Base-by-base conservation (phyloP, 306 rosid genomes). In the Vigna nakashimae region DNA sequence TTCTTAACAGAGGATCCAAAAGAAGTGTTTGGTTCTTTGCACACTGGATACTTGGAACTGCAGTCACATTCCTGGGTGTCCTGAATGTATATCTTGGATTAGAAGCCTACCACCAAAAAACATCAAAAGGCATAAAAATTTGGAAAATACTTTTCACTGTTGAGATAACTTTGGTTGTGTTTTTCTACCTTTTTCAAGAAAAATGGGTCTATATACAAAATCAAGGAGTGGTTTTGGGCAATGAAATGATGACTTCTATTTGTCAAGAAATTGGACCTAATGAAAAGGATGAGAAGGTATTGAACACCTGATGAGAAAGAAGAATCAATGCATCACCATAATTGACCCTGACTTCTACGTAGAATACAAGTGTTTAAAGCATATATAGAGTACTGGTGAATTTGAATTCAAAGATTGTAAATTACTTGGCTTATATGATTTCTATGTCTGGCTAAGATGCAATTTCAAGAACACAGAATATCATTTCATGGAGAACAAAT, bases 141-240 rank as follows among this genome's bases (percentile, higher is more conserved):
- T 92, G 98, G 97, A 81, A 78, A 45, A 81, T 88, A 74, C 80
- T 92, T 82, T 89, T 94, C 87, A 89, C 96, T 15, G 77, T 80
- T 78, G 82, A 94, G 57, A 73, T 94, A n/a, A 69, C 86, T 72
- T 76, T 86, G 55, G 24, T 92, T 64, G 84, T 87, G 48, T 82
- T 94, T 69, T 74, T 88, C 82, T 94, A 94, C 86, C 97, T 94
- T n/a, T 82, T 92, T 56, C 98, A 94, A 90, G 97, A 94, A 82
- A 94, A 90, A 82, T 88, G 94, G 96, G 71, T 55, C 51, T 87
- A 92, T 77, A 92, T 90, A 45, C 84, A 87, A 48, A 89, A 83
- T 18, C 92, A 89, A 87, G 87, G 92, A 75, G 86, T 84, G 55
- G 69, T 34, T 81, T 82, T 90, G 83, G 88, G 83, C 49, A 74